phyloP scores from a whole-genome alignment of 345 rosid genomes.

The Mangifera indica region DNA sequence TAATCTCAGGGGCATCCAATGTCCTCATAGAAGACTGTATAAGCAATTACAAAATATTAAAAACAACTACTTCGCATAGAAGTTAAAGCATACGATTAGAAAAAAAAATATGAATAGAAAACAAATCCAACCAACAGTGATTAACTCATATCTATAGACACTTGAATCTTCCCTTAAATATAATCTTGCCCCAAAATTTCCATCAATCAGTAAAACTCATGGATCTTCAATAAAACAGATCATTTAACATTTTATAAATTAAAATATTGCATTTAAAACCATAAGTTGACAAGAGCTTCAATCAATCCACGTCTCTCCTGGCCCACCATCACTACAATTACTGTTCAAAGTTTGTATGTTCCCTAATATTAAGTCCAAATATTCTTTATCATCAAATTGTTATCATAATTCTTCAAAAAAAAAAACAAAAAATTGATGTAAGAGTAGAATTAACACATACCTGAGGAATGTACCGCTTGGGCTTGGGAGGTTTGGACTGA shows the following conservation, averaged over 20 bases:
- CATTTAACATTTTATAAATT: neutral
- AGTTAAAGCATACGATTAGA: neutral
- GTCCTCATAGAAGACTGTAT: constrained; percentile 35
- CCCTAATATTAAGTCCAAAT: neutral
- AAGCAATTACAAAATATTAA: neutral
- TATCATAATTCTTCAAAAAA: neutral
- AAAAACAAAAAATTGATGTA: neutral
- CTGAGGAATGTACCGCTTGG: constrained; percentile 36
- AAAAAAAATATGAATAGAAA: neutral
- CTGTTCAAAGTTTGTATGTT: neutral
- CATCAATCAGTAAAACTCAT: neutral
- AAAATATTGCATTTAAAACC: neutral
- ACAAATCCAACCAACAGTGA: neutral
- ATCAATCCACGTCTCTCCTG: neutral
- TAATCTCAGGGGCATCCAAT: constrained; percentile 38
- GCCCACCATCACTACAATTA: neutral
- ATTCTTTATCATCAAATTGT: neutral
- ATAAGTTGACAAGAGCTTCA: neutral
- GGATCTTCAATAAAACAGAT: neutral
- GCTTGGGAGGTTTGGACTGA: constrained; percentile 23
- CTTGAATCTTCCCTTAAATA: neutral
- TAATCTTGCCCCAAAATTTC: neutral
- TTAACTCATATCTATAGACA: neutral
- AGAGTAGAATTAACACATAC: constrained; percentile 3
- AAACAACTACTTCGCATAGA: neutral